Percentiles rank a stretch among this genome's conserved stretches.
Evolutionary conservation across 805 yeast genomes (phyloP).

Genomic region (Cyberlindnera bimundalis): DNA sequence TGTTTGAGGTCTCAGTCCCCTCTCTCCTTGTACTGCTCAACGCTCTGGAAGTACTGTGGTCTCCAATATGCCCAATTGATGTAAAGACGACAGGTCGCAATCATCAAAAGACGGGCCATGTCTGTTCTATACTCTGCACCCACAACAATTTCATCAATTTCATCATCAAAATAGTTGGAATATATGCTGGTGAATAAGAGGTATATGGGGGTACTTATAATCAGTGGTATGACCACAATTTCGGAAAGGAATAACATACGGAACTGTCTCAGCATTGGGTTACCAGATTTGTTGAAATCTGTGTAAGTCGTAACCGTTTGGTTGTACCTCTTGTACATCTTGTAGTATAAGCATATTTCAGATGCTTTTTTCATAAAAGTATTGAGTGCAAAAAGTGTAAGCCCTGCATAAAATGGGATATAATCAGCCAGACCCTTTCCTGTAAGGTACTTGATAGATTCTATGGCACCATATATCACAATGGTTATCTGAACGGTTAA

Average conservation of each 20-base stretch:
- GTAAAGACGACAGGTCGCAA: neutral
- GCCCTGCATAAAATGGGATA: too few species aligned
- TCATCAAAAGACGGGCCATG: neutral
- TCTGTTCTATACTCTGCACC: too few species aligned
- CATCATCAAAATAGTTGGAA: too few species aligned
- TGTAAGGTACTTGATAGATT: too few species aligned
- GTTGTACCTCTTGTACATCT: neutral
- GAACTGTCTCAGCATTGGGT: slow-evolving; percentile 7
- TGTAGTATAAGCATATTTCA: neutral
- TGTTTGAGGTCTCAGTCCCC: neutral
- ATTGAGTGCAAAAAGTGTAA: too few species aligned
- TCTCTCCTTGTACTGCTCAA: slow-evolving; percentile 6
- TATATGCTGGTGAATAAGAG: too few species aligned
- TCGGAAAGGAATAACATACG: neutral
- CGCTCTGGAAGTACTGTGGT: slow-evolving; percentile 1
- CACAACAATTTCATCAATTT: too few species aligned
- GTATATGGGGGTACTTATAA: too few species aligned
- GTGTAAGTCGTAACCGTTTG: neutral
- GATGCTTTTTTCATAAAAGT: neutral
- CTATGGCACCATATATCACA: too few species aligned
- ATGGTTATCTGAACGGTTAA: too few species aligned
- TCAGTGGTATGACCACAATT: too few species aligned
- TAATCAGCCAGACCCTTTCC: too few species aligned
- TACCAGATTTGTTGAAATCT: slow-evolving; percentile 2
- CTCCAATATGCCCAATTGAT: slow-evolving; percentile 1